Evolutionary conservation across 495 filamentous ascomycete genomes (phyloP).

Genomic region (Hypoxylon fuscum): DNA sequence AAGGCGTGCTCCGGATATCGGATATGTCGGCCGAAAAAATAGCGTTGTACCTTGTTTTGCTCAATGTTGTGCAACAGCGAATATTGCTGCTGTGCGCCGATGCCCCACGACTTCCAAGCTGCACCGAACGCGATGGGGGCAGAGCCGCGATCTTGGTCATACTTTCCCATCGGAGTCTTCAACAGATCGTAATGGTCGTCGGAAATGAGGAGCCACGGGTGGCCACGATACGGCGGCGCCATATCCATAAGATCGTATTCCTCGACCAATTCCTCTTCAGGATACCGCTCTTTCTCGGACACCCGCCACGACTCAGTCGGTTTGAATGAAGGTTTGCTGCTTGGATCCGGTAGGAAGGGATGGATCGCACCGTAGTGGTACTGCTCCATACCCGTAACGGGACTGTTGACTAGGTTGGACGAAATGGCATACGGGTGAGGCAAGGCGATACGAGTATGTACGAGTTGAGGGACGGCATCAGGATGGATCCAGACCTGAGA

Average conservation of each 20-base stretch:
- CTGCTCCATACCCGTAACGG: constrained; percentile 57
- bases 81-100: constrained; percentile 64
- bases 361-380: constrained; percentile 56
- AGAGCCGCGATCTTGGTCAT: constrained; percentile 39
- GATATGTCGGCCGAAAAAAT: constrained; percentile 56
- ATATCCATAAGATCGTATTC: constrained; percentile 42
- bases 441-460: constrained; percentile 61
- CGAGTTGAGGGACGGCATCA: constrained; percentile 60
- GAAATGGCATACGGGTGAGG: constrained; percentile 59
- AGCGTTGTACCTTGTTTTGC: constrained; percentile 53
- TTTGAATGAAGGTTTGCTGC: constrained; percentile 23
- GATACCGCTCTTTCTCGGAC: constrained; percentile 36
- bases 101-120: constrained; percentile 57
- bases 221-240: constrained; percentile 46
- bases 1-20: constrained; percentile 33
- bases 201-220: constrained; percentile 57
- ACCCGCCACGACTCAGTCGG: constrained; percentile 38
- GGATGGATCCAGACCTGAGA: constrained; percentile 59
- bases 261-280: constrained; percentile 24
- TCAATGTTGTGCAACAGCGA: constrained; percentile 64
- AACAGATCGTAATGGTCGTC: constrained; percentile 51
- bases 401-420: constrained; percentile 62
- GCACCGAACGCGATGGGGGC: constrained; percentile 45
- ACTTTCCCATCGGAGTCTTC: constrained; percentile 52
- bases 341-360: constrained; percentile 57